These are phyloP conservation scores for Globisporangium camurandrum DNA, from an alignment of 352 stramenopile species.

Conservation along the genomic window DNA sequence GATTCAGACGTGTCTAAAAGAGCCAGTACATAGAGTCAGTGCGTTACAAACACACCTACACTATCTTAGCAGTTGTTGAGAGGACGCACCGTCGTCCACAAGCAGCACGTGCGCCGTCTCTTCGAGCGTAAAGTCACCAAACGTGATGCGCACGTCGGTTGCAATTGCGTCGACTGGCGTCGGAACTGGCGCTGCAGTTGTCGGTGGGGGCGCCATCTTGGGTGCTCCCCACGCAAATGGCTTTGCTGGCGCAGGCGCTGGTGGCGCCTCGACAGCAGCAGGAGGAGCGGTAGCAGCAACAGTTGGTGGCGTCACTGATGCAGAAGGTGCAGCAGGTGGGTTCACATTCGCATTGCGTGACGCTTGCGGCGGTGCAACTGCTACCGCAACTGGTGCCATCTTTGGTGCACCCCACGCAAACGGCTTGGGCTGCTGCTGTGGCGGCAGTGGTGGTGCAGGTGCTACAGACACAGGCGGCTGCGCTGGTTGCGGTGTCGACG, in stretches of 20 bases:
- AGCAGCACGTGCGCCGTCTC: conserved; percentile 40
- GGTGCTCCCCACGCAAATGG: conserved; percentile 8
- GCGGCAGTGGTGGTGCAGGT: background rate
- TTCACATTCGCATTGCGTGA: background rate
- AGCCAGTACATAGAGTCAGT: no score
- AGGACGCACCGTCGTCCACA: conserved; percentile 27
- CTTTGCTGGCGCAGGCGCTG: background rate
- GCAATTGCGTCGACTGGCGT: background rate
- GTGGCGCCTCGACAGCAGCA: no score
- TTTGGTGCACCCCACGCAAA: background rate
- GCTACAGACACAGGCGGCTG: background rate
- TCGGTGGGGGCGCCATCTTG: background rate
- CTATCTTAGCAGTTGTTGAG: background rate
- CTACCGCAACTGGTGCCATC: background rate
- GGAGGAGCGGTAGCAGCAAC: no score
- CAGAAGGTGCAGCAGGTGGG: no score
- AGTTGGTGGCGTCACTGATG: no score
- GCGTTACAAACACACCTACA: conserved; percentile 14
- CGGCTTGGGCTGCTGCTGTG: conserved; percentile 1
- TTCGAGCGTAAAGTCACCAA: conserved; percentile 74
- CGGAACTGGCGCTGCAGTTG: background rate
- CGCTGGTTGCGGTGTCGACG: background rate
- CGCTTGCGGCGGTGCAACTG: background rate
- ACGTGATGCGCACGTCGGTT: conserved; percentile 36
- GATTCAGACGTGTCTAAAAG: background rate